Base-by-base conservation (phyloP, 108 stramenopile genomes). In the Cyclotella atomus region DNA sequence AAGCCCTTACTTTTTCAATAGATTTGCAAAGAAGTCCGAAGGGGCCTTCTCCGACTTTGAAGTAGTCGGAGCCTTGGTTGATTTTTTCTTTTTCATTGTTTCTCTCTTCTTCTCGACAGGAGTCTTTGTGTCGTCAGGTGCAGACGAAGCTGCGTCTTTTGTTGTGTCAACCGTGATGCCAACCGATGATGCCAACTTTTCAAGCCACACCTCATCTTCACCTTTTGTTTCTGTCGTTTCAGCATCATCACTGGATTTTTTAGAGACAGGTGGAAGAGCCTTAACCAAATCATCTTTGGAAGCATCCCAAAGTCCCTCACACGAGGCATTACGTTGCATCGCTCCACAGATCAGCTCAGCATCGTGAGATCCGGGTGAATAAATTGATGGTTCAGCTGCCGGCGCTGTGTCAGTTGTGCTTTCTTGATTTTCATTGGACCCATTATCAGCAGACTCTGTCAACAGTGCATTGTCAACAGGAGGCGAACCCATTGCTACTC, bases 281-380 rank as follows among this genome's bases (percentile, higher is more conserved):
- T 71, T 77, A 76, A 78, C 84, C 53, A 95, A 71, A 71, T 79
- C 75, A 70, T 91, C 89, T 55, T 81, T 91, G 52, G 45, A 55
- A 21, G 94, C 94, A 74, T 95, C 91, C 94, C 94, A 95, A 33
- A 84, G 76, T 43, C 94, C 94, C 5, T 91, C 88, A 68, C 86
- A 91, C 19, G 85, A 84, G 33, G 94, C 94, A 67, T 88, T 90
- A 20, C 94, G 85, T 68, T 92, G 70, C 54, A 84, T 70, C 0
- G 89, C 89, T 9, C 79, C 81, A 64, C 87, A 86, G 60, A 95
- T 87, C 56, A 92, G 70, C 36, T 95, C 94, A 44, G 83, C 82
- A 57, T 95, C 89, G 54, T 91, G 87, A 12, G 61, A 63, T 24
- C 83, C 89, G 23, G 89, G 89, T 5, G 79, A 81, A 69, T 87